A percentile compares a stretch with the other conserved stretches of the same genome.
Conservation (phyloP, 129 eudicot genomes). For the Tagetes erecta region DNA sequence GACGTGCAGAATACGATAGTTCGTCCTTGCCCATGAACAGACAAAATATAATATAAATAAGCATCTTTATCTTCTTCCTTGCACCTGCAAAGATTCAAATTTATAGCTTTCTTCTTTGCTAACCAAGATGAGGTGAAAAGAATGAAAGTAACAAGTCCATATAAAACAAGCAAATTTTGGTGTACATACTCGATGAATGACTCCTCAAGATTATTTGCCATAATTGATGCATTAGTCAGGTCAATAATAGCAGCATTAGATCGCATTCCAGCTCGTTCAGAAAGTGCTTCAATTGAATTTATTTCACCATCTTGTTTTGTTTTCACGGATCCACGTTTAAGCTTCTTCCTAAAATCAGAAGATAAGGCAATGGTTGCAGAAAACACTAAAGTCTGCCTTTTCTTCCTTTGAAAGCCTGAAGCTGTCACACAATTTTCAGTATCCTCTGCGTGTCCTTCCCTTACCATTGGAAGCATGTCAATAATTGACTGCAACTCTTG, state of each 20-base stretch:
- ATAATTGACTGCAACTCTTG: slow-evolving; percentile 93
- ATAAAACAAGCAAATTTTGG: neutral
- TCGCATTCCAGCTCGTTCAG: slow-evolving; percentile 96
- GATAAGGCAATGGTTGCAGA: slow-evolving; percentile 97
- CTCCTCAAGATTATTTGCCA: slow-evolving; percentile 86
- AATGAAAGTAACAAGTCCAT: neutral
- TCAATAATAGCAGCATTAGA: slow-evolving; percentile 81
- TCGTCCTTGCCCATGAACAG: slow-evolving; percentile 93
- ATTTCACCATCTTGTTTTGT: slow-evolving; percentile 55
- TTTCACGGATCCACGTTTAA: slow-evolving; percentile 80
- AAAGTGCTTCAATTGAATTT: slow-evolving; percentile 77
- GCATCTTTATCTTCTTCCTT: slow-evolving; percentile 96
- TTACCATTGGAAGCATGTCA: slow-evolving; percentile 82
- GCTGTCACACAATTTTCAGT: slow-evolving; percentile 66
- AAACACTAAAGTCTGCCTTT: slow-evolving; percentile 94
- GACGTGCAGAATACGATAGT: slow-evolving; percentile 95
- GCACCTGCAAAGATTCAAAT: slow-evolving; percentile 60
- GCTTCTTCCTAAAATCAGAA: slow-evolving; percentile 84
- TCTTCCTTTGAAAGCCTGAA: slow-evolving; percentile 74
- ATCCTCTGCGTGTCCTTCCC: slow-evolving; percentile 52
- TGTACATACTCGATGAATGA: slow-evolving; percentile 84
- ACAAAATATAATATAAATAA: slow-evolving; percentile 75
- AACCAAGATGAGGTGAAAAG: neutral
- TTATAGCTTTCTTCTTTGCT: slow-evolving; percentile 11
- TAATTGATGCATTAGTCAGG: slow-evolving; percentile 75